A percentile compares a stretch with the other conserved stretches of the same genome.
phyloP scores from a whole-genome alignment of 371 early-diverging fungal genomes.

The Mortierella sp. region DNA sequence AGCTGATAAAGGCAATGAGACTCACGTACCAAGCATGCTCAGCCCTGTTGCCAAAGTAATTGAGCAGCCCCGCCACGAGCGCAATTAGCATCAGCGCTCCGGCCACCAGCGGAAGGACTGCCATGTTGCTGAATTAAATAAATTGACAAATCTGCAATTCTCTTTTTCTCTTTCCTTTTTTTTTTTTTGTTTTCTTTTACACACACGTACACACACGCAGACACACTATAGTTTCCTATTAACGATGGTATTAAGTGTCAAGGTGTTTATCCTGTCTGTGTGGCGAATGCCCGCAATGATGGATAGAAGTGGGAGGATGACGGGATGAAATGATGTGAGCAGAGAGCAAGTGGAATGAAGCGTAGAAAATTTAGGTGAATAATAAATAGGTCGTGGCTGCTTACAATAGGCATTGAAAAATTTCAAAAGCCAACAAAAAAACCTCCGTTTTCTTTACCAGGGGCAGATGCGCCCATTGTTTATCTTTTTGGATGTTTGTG shows the following conservation, averaged over 20 bases:
- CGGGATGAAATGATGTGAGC: neutral
- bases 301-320: too few relatives aligned
- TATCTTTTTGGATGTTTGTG: too few relatives aligned
- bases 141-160: neutral
- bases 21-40: conserved; percentile 80
- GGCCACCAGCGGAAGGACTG: conserved; percentile 64
- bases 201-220: neutral
- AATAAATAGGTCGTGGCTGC: neutral
- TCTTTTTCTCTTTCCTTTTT: neutral
- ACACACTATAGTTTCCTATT: neutral
- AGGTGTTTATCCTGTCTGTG: too few relatives aligned
- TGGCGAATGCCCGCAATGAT: too few relatives aligned
- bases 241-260: neutral
- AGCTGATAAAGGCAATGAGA: conserved; percentile 73
- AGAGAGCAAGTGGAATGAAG: neutral
- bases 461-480: too few relatives aligned
- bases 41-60: conserved; percentile 80
- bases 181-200: too few relatives aligned
- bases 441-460: too few relatives aligned
- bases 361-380: neutral
- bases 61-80: conserved; percentile 71
- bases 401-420: too few relatives aligned
- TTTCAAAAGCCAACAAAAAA: too few relatives aligned
- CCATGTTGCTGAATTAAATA: conserved; percentile 19
- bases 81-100: conserved; percentile 63